A percentile compares a stretch with the other conserved stretches of the same genome.
phyloP scores from a whole-genome alignment of 305 asterid species.

The Fraxinus xanthoxyloides region DNA sequence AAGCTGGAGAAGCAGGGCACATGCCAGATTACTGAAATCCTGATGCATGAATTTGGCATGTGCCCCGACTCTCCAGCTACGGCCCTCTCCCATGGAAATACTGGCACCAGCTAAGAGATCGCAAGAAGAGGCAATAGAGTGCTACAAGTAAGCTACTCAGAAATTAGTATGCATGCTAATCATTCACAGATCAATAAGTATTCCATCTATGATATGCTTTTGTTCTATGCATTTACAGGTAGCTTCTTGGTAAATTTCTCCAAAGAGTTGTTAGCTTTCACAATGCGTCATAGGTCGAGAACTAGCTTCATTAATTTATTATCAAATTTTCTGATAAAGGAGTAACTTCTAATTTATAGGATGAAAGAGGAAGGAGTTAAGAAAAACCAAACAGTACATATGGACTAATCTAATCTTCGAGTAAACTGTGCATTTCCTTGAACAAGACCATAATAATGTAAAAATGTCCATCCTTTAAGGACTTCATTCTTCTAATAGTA shows the following conservation, averaged over 20 bases:
- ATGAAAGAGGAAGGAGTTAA: background rate
- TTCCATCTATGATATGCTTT: background rate
- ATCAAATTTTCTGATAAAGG: background rate
- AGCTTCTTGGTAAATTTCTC: background rate
- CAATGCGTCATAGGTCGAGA: background rate
- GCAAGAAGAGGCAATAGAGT: background rate
- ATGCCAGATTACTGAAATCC: conserved; percentile 36
- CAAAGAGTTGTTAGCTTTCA: background rate
- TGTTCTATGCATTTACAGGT: background rate
- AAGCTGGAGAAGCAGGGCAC: conserved; percentile 92
- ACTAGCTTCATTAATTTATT: background rate
- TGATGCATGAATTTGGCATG: conserved; percentile 37
- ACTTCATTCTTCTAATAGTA: background rate
- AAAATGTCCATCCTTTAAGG: background rate
- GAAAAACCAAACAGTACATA: background rate
- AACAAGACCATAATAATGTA: background rate
- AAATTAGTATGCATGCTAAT: background rate
- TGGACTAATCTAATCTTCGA: background rate
- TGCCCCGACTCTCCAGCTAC: conserved; percentile 62
- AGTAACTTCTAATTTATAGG: background rate
- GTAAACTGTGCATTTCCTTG: background rate
- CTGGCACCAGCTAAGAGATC: background rate
- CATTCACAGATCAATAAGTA: background rate
- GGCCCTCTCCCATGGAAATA: conserved; percentile 30
- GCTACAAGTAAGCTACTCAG: conserved; percentile 13